Percentiles rank a stretch among this genome's conserved stretches.
phyloP scores from a whole-genome alignment of 148 eudicot genomes.

The Amaranthus hypochondriacus region DNA sequence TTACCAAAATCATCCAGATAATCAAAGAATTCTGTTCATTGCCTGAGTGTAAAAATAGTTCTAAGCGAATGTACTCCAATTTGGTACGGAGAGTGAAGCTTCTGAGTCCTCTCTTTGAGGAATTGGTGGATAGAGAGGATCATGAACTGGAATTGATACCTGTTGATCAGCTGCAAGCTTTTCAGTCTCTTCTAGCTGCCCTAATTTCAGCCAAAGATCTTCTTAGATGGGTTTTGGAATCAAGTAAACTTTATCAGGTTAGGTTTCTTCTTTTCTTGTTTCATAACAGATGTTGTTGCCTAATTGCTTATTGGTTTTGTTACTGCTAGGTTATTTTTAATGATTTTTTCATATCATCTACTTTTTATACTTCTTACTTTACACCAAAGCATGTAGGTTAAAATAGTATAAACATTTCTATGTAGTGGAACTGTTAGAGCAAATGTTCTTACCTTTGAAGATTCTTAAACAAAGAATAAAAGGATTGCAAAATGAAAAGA shows the following conservation, averaged over 20 bases:
- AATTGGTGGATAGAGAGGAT: slow-evolving; percentile 53
- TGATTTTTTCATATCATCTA: no score
- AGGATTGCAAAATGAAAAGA: no score
- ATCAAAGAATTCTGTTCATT: slow-evolving; percentile 49
- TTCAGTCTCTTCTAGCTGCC: slow-evolving; percentile 41
- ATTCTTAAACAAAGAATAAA: no score
- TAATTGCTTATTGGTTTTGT: not conserved
- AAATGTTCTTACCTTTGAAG: no score
- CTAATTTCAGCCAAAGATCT: slow-evolving; percentile 57
- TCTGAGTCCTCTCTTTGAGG: slow-evolving; percentile 83
- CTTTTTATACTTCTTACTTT: no score
- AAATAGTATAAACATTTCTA: no score
- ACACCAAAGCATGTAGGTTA: no score
- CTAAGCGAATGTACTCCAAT: slow-evolving; percentile 65
- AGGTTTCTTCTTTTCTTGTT: not conserved
- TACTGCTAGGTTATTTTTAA: no score
- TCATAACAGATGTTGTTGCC: no score
- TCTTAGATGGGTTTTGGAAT: slow-evolving; percentile 56
- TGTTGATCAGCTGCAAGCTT: slow-evolving; percentile 39
- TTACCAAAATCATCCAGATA: slow-evolving; percentile 35
- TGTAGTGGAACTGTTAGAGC: no score
- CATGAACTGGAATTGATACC: slow-evolving; percentile 35
- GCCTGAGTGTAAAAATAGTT: slow-evolving; percentile 60
- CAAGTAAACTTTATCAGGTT: slow-evolving; percentile 90
- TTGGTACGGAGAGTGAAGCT: slow-evolving; percentile 77